phyloP scores from a whole-genome alignment of 2,329 filamentous ascomycete species.

The Rhexocercosporidium sp. region DNA sequence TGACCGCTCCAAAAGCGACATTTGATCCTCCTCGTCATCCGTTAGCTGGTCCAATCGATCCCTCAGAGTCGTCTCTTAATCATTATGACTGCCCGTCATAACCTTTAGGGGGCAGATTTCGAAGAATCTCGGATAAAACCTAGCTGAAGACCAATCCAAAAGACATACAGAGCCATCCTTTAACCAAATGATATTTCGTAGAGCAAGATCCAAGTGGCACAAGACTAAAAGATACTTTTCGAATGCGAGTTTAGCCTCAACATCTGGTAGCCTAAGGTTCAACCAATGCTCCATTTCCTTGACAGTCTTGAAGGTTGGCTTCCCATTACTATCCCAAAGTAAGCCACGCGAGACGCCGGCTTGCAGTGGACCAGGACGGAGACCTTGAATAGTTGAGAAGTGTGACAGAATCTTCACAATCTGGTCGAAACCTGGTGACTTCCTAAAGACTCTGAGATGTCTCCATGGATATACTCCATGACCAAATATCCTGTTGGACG shows the following conservation, averaged over 20 bases:
- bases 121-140: slow-evolving; percentile 20
- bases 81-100: slow-evolving; percentile 8
- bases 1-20: slow-evolving; percentile 8
- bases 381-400: slow-evolving; percentile 10
- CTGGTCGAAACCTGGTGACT: neutral
- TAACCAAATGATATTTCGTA: slow-evolving; percentile 17
- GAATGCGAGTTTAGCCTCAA: slow-evolving; percentile 4
- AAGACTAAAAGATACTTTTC: slow-evolving; percentile 7
- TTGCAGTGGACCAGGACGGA: neutral
- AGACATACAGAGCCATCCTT: slow-evolving; percentile 3
- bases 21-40: slow-evolving; percentile 12
- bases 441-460: neutral
- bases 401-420: slow-evolving; percentile 6
- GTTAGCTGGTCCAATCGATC: slow-evolving; percentile 4
- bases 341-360: slow-evolving; percentile 8
- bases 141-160: slow-evolving; percentile 20
- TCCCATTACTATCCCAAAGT: slow-evolving; percentile 9
- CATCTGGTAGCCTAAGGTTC: slow-evolving; percentile 10
- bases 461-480: slow-evolving; percentile 17
- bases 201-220: slow-evolving; percentile 20
- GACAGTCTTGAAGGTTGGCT: slow-evolving; percentile 10
- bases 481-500: slow-evolving; percentile 5
- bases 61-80: slow-evolving; percentile 3
- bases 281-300: slow-evolving; percentile 13
- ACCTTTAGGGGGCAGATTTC: slow-evolving; percentile 14